Conservation (phyloP, 495 filamentous ascomycete genomes). For the Aspergillus affinis region DNA sequence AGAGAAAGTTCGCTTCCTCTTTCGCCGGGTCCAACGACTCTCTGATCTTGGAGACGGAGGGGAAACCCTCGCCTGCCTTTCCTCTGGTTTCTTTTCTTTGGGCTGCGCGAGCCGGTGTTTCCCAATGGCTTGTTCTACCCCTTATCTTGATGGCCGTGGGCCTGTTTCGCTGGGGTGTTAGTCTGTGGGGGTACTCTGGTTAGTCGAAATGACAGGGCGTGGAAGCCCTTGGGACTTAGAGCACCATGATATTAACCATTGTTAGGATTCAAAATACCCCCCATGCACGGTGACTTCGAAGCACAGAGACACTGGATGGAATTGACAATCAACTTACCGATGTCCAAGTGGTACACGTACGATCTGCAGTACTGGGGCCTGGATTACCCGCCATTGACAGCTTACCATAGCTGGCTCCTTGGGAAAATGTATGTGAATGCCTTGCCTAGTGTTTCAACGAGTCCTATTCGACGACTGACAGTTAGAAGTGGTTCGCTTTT, state of each 20-base stretch:
- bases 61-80: slow-evolving; percentile 59
- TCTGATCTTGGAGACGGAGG: slow-evolving; percentile 43
- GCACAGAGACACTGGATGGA: slow-evolving; percentile 99
- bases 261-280: slow-evolving; percentile 73
- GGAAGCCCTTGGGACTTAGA: background rate
- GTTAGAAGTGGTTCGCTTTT: slow-evolving; percentile 63
- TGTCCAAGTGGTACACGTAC: slow-evolving; percentile 96
- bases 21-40: slow-evolving; percentile 52
- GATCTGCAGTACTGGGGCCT: slow-evolving; percentile 96
- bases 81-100: slow-evolving; percentile 90
- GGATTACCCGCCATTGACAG: slow-evolving; percentile 95
- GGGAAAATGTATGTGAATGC: slow-evolving; percentile 67
- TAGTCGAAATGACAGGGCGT: slow-evolving; percentile 16
- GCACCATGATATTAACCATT: slow-evolving; percentile 17
- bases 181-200: slow-evolving; percentile 95
- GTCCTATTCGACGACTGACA: slow-evolving; percentile 16
- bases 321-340: slow-evolving; percentile 80
- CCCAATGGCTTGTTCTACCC: slow-evolving; percentile 91
- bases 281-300: slow-evolving; percentile 96
- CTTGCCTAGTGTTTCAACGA: background rate
- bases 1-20: slow-evolving; percentile 49
- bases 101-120: slow-evolving; percentile 77
- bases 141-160: slow-evolving; percentile 86
- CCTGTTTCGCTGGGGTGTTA: slow-evolving; percentile 88
- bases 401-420: slow-evolving; percentile 93